A percentile compares a stretch with the other conserved stretches of the same genome.
phyloP scores from a whole-genome alignment of 371 early-diverging fungal species.

The Basidiobolus meristosporus region DNA sequence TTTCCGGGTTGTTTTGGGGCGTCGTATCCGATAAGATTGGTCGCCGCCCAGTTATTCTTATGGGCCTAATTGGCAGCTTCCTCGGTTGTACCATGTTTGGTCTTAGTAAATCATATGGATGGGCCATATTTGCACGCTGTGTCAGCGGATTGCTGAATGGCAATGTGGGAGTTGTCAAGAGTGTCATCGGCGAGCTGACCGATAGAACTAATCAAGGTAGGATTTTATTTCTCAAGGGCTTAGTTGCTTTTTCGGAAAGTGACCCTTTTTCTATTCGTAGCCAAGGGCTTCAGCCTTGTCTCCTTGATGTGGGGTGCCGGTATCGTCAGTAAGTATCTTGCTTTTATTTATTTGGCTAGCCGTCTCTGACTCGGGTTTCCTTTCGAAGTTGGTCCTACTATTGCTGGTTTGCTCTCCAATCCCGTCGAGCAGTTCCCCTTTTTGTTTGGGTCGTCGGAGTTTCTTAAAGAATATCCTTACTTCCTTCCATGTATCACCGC shows the following conservation, averaged over 20 bases:
- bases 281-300: constrained; percentile 1
- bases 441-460: constrained; percentile 35
- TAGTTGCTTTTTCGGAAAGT: background rate
- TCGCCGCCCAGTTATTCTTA: constrained; percentile 59
- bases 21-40: constrained; percentile 40
- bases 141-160: constrained; percentile 60
- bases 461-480: constrained; percentile 56
- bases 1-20: constrained; percentile 27
- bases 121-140: constrained; percentile 42
- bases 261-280: background rate
- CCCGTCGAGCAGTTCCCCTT: constrained; percentile 46
- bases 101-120: constrained; percentile 30
- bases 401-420: constrained; percentile 63
- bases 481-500: constrained; percentile 68
- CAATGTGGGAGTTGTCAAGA: constrained; percentile 67
- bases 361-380: too few relatives aligned
- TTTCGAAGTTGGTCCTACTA: constrained; percentile 33
- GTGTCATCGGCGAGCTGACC: constrained; percentile 69
- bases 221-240: background rate
- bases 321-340: background rate
- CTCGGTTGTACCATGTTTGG: constrained; percentile 53
- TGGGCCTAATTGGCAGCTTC: constrained; percentile 58
- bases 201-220: constrained; percentile 52
- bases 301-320: background rate
- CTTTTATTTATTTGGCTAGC: too few relatives aligned